Base-by-base conservation (phyloP, 2,329 filamentous ascomycete genomes). In the Hymenoscyphus salicellus region DNA sequence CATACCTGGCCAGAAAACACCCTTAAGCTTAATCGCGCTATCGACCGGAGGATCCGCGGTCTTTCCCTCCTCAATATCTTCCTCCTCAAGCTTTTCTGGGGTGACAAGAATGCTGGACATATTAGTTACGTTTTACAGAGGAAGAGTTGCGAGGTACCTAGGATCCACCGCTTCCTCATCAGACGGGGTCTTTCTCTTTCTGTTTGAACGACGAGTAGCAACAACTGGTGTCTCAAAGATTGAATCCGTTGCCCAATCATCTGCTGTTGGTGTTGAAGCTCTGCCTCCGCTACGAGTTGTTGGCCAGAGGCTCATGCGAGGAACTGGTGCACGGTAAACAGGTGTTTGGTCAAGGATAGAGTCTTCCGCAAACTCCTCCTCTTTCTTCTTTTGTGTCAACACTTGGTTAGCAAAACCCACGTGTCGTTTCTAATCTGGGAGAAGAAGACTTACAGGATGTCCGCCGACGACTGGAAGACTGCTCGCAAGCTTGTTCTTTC, bases 1-100 rank as follows among this genome's bases (percentile, higher is more conserved):
- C 90, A 93, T 93, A 20, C 91, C 91, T 2, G 89, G 88, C 82
- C 88, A 92, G 57, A 86, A 80, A n/a, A 88, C 79, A 1, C 90
- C 90, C 75, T 93, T 93, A 61, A 93, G 81, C 55, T 71, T 73
- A 10, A 72, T 73, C 6, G 73, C 66, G 65, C 68, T 72, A 14
- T 52, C 46, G 46, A 52, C 20, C 46, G 46, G 46, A n/a, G 46
- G 46, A n/a, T 75, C 73, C 4, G 70, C 62, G 17, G 69, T 26
- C 62, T 72, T 72, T 52, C 69, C 66, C n/a, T 64, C 65, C 5
- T 26, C 60, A 26, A 67, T 69, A 14, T 68, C 68, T 14, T 60
- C 46, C n/a, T 68, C 60, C 30, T 62, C 36, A 23, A 60, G 46
- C 43, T 69, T 73, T 43, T 64, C 68, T 57, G 72, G 72, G 3